phyloP scores from a whole-genome alignment of 1,284 basidiomycete species.

The Heterobasidion parviporum region DNA sequence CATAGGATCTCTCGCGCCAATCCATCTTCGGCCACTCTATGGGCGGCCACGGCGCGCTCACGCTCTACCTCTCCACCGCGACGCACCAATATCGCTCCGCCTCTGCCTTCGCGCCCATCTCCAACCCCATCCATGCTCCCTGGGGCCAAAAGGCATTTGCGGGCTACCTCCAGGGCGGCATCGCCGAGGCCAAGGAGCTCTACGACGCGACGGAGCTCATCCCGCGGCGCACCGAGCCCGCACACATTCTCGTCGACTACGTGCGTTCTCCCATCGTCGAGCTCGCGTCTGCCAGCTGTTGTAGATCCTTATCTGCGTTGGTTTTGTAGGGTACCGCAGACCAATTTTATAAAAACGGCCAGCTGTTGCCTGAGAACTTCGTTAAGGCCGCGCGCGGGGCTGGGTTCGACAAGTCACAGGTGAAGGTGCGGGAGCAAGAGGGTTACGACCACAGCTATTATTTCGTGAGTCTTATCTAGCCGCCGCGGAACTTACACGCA shows the following conservation, averaged over 20 bases:
- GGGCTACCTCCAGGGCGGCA: slow-evolving; percentile 79
- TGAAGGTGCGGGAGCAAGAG: slow-evolving; percentile 75
- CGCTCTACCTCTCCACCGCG: slow-evolving; percentile 76
- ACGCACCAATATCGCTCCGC: slow-evolving; percentile 75
- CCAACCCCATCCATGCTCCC: slow-evolving; percentile 80
- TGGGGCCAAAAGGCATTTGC: slow-evolving; percentile 93
- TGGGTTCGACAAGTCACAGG: slow-evolving; percentile 69
- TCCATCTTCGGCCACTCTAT: slow-evolving; percentile 84
- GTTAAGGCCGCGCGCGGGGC: slow-evolving; percentile 66
- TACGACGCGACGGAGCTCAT: slow-evolving; percentile 90
- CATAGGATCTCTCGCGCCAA: slow-evolving; percentile 59
- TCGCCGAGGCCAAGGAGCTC: slow-evolving; percentile 62
- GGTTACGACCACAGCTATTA: slow-evolving; percentile 94
- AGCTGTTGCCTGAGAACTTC: slow-evolving; percentile 89
- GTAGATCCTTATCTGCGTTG: neutral
- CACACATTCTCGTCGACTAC: slow-evolving; percentile 82
- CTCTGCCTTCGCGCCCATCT: slow-evolving; percentile 92
- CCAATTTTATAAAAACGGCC: slow-evolving; percentile 79
- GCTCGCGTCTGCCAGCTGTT: neutral
- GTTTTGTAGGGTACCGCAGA: slow-evolving; percentile 68
- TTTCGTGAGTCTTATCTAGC: slow-evolving; percentile 56
- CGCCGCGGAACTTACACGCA: no score
- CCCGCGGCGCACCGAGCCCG: slow-evolving; percentile 48
- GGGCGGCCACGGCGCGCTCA: slow-evolving; percentile 95
- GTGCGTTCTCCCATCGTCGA: slow-evolving; percentile 30